Evolutionary conservation across 2,329 filamentous ascomycete species (phyloP).

Genomic region (Fusarium scirpi): DNA sequence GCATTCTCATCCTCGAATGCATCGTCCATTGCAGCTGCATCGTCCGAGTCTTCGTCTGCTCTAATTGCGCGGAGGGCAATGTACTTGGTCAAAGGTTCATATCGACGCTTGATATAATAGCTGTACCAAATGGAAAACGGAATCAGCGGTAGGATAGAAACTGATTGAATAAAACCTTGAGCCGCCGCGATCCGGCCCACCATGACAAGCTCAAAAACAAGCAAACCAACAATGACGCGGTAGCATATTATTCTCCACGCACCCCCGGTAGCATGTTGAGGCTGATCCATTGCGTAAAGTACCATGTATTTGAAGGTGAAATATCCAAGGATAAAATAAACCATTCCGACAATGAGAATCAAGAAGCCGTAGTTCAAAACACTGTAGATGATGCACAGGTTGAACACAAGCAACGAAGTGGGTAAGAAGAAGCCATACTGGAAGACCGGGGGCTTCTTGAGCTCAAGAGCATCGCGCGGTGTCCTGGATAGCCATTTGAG

Average conservation of each 20-base stretch:
- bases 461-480: constrained; percentile 86
- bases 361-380: constrained; percentile 83
- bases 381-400: constrained; percentile 95
- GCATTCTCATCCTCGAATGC: constrained; percentile 55
- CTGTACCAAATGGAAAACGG: constrained; percentile 89
- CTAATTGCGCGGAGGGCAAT: constrained; percentile 91
- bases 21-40: constrained; percentile 54
- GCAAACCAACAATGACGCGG: constrained; percentile 84
- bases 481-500: constrained; percentile 83
- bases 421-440: constrained; percentile 97
- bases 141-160: constrained; percentile 80
- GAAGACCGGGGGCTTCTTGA: constrained; percentile 86
- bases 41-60: constrained; percentile 60
- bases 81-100: constrained; percentile 89
- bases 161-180: constrained; percentile 77
- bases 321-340: constrained; percentile 86
- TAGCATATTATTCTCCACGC: constrained; percentile 98
- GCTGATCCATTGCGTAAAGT: constrained; percentile 97
- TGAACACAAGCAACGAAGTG: constrained; percentile 91
- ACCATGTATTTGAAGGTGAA: constrained; percentile 98
- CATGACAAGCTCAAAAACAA: constrained; percentile 93
- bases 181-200: constrained; percentile 84
- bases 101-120: constrained; percentile 82
- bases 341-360: constrained; percentile 82
- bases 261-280: constrained; percentile 90